A percentile compares a stretch with the other conserved stretches of the same genome.
Conservation (phyloP, 129 eudicot genomes). For the Tanacetum coccineum region DNA sequence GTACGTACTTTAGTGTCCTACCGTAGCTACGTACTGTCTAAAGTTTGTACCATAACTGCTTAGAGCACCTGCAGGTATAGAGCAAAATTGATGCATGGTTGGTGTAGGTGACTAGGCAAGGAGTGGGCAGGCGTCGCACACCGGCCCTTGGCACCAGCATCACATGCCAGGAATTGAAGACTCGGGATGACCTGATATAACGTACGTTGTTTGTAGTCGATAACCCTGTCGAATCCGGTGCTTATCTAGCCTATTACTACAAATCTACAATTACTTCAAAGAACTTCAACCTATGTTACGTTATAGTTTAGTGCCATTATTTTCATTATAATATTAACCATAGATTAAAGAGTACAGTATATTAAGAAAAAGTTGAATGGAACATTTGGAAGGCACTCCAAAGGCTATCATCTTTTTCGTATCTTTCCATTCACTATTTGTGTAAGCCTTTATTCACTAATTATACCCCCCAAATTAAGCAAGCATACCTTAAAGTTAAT, state of each 20-base stretch:
- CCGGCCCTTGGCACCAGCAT: too few relatives aligned
- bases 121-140: too few relatives aligned
- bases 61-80: too few relatives aligned
- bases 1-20: too few relatives aligned
- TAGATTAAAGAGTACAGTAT: not conserved
- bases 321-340: not conserved
- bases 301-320: not conserved
- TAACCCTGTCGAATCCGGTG: too few relatives aligned
- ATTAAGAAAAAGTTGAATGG: slow-evolving; percentile 16
- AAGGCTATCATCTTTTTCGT: slow-evolving; percentile 29
- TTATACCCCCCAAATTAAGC: slow-evolving; percentile 33
- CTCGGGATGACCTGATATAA: not conserved
- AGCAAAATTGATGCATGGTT: too few relatives aligned
- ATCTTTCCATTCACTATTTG: slow-evolving; percentile 45
- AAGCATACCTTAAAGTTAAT: slow-evolving; percentile 31
- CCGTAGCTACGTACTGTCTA: too few relatives aligned
- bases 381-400: slow-evolving; percentile 51
- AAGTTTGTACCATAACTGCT: too few relatives aligned
- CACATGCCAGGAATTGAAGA: too few relatives aligned
- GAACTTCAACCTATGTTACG: not conserved
- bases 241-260: not conserved
- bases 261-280: not conserved
- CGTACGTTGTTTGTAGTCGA: too few relatives aligned
- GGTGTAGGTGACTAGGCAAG: too few relatives aligned
- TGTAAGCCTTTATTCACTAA: slow-evolving; percentile 22